Evolutionary conservation across 805 yeast genomes (phyloP), one percentile per base, ranked within the genome.

Genomic region (Yamadazyma phyllophila): DNA sequence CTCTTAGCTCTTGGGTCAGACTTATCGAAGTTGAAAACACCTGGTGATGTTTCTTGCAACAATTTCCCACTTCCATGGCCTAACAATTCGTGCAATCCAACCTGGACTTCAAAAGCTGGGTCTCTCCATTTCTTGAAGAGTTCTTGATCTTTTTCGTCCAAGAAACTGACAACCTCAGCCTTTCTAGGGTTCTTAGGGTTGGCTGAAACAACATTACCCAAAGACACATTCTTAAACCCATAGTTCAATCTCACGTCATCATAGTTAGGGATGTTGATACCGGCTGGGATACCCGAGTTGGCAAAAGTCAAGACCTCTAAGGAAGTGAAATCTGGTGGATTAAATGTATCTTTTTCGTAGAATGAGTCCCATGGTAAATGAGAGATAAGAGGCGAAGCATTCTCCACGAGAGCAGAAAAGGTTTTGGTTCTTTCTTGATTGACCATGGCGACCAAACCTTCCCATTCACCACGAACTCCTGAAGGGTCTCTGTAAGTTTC

Each of bases 401-500:
- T 73, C 14, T 70, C 64, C 20, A 89, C 96, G 52, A 89, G 73
- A 9, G 71, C 71, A 24, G 83, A 81, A 60, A 89, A 89, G 58
- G 88, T 89, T 43, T 78, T 83, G 13, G 97, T 89, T 50, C 95
- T 77, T 51, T 88, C 92, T 60, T 85, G 84, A 66, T 89, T 88
- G 45, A 89, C 95, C 80, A 88, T 85, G 15, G 96, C 92, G 29
- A 89, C 94, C 39, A 89, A 69, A 26, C 96, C 88, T 68, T 89
- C 96, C 92, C 94, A 89, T 65, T 89, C 97, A 48, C 96, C 97
- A 59, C 90, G 78, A 39, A 88, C 88, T 39, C 96, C 96, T 27
- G 91, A 79, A 12, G 96, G 96, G 61, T 88, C 97, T 65, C 97
- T 77, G 68, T 89, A 89, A 26, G 96, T 89, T 69, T 89, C 97